phyloP scores from a whole-genome alignment of 192 early-diverging fungal species.

The Gonapodya prolifera region DNA sequence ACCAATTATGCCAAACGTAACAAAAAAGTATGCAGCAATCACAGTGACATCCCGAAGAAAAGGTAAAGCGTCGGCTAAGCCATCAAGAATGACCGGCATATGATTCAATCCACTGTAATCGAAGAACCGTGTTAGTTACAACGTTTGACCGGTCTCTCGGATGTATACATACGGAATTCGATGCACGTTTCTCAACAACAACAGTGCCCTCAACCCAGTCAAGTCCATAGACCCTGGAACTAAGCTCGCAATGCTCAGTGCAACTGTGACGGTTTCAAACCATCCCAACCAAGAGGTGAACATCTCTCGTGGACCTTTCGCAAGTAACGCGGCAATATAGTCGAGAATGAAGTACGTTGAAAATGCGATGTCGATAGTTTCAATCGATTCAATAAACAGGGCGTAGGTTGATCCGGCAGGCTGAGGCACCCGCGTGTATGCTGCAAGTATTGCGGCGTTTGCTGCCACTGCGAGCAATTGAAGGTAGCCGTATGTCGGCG shows the following conservation, averaged over 20 bases:
- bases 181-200: not conserved
- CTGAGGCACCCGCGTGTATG: not conserved
- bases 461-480: not conserved
- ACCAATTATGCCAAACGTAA: not conserved
- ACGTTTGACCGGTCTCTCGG: too few species aligned
- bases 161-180: not conserved
- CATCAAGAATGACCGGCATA: not conserved
- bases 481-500: not conserved
- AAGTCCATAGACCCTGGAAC: not conserved
- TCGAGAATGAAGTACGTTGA: not conserved
- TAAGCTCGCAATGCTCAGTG: not conserved
- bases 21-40: not conserved
- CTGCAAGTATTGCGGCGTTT: not conserved
- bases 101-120: not conserved
- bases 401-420: not conserved
- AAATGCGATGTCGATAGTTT: not conserved
- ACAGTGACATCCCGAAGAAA: not conserved
- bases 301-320: not conserved
- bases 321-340: not conserved
- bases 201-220: not conserved
- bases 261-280: not conserved
- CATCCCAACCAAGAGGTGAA: not conserved
- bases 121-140: not conserved
- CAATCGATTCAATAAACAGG: not conserved
- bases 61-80: not conserved